Conservation (phyloP, 2,329 filamentous ascomycete species). For the Davidsoniella neocaledoniae region DNA sequence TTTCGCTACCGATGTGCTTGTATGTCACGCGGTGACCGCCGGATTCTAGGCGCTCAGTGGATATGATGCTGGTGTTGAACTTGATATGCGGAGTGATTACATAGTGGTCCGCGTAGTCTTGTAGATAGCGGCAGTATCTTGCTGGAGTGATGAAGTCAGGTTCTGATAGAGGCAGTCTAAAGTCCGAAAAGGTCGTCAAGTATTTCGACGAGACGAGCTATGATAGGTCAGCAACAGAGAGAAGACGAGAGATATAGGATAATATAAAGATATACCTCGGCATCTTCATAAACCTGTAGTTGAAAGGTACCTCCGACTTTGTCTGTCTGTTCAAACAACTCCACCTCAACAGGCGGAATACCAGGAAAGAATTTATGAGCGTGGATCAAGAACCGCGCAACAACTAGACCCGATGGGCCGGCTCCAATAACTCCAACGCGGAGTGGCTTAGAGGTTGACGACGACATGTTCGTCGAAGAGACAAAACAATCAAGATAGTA, state of each 20-base stretch:
- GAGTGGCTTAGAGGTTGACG: constrained; percentile 12
- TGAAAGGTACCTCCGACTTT: constrained; percentile 31
- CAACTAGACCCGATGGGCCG: constrained; percentile 26
- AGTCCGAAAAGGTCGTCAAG: constrained; percentile 33
- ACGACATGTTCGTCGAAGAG: no score
- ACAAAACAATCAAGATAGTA: no score
- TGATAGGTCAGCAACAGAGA: background rate
- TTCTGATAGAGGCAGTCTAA: constrained; percentile 24
- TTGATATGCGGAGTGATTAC: constrained; percentile 22
- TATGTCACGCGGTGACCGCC: background rate
- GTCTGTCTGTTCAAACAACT: constrained; percentile 28
- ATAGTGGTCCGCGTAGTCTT: constrained; percentile 24
- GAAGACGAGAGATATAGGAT: background rate
- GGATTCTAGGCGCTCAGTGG: background rate
- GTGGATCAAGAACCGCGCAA: constrained; percentile 24
- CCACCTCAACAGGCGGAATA: constrained; percentile 23
- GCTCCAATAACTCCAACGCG: constrained; percentile 27
- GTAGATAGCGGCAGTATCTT: constrained; percentile 27
- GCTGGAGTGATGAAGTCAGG: constrained; percentile 28
- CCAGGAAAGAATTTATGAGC: constrained; percentile 22
- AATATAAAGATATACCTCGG: constrained; percentile 20
- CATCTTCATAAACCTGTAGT: constrained; percentile 30
- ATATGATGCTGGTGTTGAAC: constrained; percentile 16
- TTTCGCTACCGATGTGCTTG: background rate
- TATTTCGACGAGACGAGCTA: constrained; percentile 33